Conservation (phyloP, 2,329 filamentous ascomycete genomes). For the Ophiostoma piceae region DNA sequence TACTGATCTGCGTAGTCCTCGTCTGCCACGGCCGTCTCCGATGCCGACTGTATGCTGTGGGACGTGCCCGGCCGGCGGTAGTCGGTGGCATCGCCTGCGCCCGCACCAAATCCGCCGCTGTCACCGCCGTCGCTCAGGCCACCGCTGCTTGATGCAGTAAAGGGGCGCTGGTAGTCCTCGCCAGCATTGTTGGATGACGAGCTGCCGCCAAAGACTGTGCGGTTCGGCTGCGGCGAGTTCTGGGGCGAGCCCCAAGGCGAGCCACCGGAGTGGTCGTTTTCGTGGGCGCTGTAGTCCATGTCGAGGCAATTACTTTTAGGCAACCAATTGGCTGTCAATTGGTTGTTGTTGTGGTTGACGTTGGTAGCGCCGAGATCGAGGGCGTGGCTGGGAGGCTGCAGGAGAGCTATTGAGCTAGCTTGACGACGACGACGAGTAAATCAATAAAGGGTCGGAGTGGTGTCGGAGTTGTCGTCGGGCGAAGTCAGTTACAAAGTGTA, state of each 20-base stretch:
- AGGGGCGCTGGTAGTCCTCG: conserved; percentile 37
- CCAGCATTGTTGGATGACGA: conserved; percentile 34
- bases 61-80: conserved; percentile 46
- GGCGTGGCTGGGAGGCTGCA: neutral
- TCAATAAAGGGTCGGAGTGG: neutral
- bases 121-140: conserved; percentile 38
- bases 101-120: conserved; percentile 36
- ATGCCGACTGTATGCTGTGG: conserved; percentile 43
- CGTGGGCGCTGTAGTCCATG: conserved; percentile 56
- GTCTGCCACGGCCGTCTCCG: conserved; percentile 33
- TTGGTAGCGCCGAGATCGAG: neutral
- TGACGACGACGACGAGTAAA: neutral
- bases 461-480: neutral
- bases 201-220: conserved; percentile 40
- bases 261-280: conserved; percentile 48
- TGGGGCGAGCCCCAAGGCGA: conserved; percentile 42
- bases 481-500: neutral
- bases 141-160: conserved; percentile 38
- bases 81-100: conserved; percentile 35
- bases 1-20: conserved; percentile 31
- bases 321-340: neutral
- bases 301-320: neutral
- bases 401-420: conserved; percentile 3
- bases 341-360: neutral
- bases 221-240: conserved; percentile 42